Percentiles rank a stretch among this genome's conserved stretches.
Conservation (phyloP, 306 rosid genomes). For the Pterocarpus macrocarpus region DNA sequence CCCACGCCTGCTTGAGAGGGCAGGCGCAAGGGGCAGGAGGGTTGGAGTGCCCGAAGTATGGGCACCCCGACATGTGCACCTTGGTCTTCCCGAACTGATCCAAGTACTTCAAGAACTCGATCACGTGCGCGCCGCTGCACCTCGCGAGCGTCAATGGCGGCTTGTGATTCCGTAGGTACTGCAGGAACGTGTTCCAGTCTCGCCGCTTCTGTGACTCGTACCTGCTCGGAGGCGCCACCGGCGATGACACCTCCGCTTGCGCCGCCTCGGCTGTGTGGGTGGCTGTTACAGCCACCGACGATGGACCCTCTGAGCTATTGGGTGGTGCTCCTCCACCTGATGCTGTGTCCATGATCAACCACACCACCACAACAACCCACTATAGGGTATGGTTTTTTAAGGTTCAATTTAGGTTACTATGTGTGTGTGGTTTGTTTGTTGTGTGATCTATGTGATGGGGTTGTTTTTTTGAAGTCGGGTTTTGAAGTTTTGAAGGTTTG, state of each 20-base stretch:
- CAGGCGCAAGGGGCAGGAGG: conserved; percentile 94
- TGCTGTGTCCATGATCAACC: conserved; percentile 68
- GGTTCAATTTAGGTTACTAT: background rate
- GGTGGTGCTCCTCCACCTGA: conserved; percentile 55
- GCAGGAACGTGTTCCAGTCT: conserved; percentile 97
- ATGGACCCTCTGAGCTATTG: conserved; percentile 43
- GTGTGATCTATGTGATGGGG: conserved; percentile 28
- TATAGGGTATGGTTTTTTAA: background rate
- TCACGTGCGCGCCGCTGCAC: conserved; percentile 99
- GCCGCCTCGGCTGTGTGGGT: conserved; percentile 20
- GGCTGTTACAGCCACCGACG: conserved; percentile 28
- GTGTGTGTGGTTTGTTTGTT: background rate
- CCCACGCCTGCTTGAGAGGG: conserved; percentile 90
- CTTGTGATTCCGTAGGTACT: conserved; percentile 91
- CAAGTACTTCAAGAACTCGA: conserved; percentile 86
- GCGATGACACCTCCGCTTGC: conserved; percentile 52
- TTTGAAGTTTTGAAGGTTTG: background rate
- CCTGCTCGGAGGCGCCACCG: conserved; percentile 78
- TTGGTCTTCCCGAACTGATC: conserved; percentile 97
- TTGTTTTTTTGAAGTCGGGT: background rate
- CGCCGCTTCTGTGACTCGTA: conserved; percentile 95
- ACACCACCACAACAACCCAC: background rate
- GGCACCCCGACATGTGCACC: conserved; percentile 81
- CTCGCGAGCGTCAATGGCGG: conserved; percentile 88
- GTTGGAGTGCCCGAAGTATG: conserved; percentile 79